These are phyloP conservation scores for Aulographum hederae DNA, from an alignment of 2,329 filamentous ascomycete genomes.

Conservation along the genomic window DNA sequence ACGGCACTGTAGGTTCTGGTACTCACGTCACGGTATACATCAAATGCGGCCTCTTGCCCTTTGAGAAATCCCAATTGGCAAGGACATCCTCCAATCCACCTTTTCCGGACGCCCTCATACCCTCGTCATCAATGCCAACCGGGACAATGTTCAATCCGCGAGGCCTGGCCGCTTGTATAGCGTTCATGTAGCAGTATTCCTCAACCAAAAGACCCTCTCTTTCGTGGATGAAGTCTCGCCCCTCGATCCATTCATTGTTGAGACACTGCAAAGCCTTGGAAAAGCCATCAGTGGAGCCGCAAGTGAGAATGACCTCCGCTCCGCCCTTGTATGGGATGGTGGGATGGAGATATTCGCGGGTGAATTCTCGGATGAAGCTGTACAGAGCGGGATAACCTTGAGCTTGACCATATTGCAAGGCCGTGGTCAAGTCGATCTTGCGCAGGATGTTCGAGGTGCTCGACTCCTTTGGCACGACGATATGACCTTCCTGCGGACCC, in stretches of 20 bases:
- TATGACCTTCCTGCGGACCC: constrained; percentile 20
- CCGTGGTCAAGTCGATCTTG: constrained; percentile 64
- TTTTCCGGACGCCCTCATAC: constrained; percentile 57
- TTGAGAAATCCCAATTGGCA: constrained; percentile 59
- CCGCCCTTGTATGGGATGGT: constrained; percentile 62
- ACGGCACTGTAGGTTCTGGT: background rate
- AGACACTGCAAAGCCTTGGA: constrained; percentile 60
- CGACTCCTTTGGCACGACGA: constrained; percentile 55
- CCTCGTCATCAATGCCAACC: constrained; percentile 59
- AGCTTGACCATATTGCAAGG: constrained; percentile 74
- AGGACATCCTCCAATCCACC: constrained; percentile 64
- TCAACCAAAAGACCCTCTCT: constrained; percentile 67
- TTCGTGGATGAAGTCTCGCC: constrained; percentile 45
- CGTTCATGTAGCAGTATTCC: constrained; percentile 64
- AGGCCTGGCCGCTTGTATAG: constrained; percentile 47
- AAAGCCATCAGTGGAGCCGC: constrained; percentile 74
- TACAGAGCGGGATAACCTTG: constrained; percentile 65
- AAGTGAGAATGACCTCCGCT: constrained; percentile 61
- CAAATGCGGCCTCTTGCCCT: constrained; percentile 60
- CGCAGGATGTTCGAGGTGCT: constrained; percentile 37
- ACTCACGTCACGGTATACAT: constrained; percentile 81
- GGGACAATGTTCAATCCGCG: constrained; percentile 55
- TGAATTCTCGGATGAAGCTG: constrained; percentile 63
- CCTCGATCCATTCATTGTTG: constrained; percentile 55
- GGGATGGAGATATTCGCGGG: constrained; percentile 58